A percentile compares a stretch with the other conserved stretches of the same genome.
These are phyloP conservation scores for Arthrobotrys pseudoclavata DNA, from an alignment of 2,329 filamentous ascomycete genomes.

Conservation along the genomic window DNA sequence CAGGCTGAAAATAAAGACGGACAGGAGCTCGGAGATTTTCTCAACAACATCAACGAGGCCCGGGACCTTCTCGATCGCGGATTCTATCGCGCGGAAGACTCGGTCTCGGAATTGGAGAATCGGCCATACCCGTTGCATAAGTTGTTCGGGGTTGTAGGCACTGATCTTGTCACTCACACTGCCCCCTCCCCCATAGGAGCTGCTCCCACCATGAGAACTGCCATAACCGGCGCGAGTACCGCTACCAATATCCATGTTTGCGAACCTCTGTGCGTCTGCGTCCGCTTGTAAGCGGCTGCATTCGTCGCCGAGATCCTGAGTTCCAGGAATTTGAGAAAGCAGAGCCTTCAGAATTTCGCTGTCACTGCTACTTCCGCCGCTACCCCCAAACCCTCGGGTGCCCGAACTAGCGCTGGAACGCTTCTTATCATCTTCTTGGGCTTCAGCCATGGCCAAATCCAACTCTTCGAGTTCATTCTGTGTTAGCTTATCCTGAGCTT, in stretches of 20 bases:
- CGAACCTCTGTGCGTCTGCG: slow-evolving; percentile 80
- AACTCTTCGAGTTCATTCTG: slow-evolving; percentile 88
- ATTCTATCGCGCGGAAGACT: slow-evolving; percentile 87
- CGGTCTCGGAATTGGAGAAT: slow-evolving; percentile 94
- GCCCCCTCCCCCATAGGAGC: slow-evolving; percentile 1
- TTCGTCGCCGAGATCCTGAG: slow-evolving; percentile 80
- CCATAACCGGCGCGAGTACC: slow-evolving; percentile 56
- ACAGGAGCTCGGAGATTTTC: slow-evolving; percentile 92
- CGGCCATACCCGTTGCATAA: slow-evolving; percentile 86
- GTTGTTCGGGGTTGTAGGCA: slow-evolving; percentile 73
- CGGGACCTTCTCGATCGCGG: slow-evolving; percentile 89
- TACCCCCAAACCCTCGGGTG: slow-evolving; percentile 43
- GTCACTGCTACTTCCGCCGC: slow-evolving; percentile 56
- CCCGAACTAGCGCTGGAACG: slow-evolving; percentile 51
- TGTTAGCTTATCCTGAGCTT: slow-evolving; percentile 85
- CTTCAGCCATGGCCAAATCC: slow-evolving; percentile 79
- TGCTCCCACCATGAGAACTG: background rate
- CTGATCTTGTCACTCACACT: slow-evolving; percentile 33
- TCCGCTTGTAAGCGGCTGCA: slow-evolving; percentile 82
- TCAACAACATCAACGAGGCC: slow-evolving; percentile 84
- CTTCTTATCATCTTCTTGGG: slow-evolving; percentile 69
- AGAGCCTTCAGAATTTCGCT: slow-evolving; percentile 83
- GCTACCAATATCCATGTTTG: slow-evolving; percentile 75
- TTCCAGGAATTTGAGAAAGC: slow-evolving; percentile 81
- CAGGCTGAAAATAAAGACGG: slow-evolving; percentile 89